A percentile compares a stretch with the other conserved stretches of the same genome.
phyloP scores from a whole-genome alignment of 2,329 filamentous ascomycete species.

The Volutella citrinella region DNA sequence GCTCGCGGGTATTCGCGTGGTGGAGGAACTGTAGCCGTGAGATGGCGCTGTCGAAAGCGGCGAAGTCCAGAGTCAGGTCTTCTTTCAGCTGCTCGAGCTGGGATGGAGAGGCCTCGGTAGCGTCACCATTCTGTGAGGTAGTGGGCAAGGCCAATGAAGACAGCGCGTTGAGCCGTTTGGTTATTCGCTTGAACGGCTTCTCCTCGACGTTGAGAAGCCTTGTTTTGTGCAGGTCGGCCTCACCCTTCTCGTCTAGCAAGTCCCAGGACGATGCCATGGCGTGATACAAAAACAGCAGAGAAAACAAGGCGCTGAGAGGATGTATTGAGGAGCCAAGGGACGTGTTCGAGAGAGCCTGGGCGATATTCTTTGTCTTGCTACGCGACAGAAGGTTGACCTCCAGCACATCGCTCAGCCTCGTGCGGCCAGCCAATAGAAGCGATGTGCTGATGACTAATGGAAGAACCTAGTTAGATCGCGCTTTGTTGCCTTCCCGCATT shows the following conservation, averaged over 20 bases:
- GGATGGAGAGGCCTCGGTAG: constrained; percentile 44
- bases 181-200: constrained; percentile 85
- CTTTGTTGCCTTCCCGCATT: too few relatives aligned
- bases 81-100: constrained; percentile 68
- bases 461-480: too few relatives aligned
- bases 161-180: constrained; percentile 72
- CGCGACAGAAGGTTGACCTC: constrained; percentile 1
- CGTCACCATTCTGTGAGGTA: constrained; percentile 37
- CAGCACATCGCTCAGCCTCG: constrained; percentile 19
- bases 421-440: constrained; percentile 16
- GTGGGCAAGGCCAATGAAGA: constrained; percentile 50
- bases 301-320: too few relatives aligned
- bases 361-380: not conserved
- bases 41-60: constrained; percentile 81
- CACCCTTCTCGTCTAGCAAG: constrained; percentile 70
- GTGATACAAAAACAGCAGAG: not conserved
- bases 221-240: constrained; percentile 81
- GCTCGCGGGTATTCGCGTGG: constrained; percentile 78
- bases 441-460: constrained; percentile 20
- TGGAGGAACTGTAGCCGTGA: constrained; percentile 84
- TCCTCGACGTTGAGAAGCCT: constrained; percentile 89
- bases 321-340: too few relatives aligned
- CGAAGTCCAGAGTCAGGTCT: constrained; percentile 84
- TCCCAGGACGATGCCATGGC: constrained; percentile 51
- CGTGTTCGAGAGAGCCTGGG: too few relatives aligned